Evolutionary conservation across 2,329 filamentous ascomycete genomes (phyloP).

Genomic region (Aspergillus sp.): DNA sequence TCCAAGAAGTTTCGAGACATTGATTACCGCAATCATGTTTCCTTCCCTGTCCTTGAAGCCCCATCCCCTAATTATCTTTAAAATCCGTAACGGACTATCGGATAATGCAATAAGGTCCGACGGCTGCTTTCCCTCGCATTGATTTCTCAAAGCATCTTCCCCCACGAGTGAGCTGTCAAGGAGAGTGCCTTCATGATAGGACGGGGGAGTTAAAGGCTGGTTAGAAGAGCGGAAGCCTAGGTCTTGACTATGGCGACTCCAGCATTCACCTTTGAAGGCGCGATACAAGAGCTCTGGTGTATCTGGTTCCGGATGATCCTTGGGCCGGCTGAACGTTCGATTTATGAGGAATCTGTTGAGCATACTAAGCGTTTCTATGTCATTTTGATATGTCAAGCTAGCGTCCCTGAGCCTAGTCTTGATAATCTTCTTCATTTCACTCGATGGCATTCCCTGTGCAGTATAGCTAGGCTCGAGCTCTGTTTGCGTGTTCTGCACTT

Average conservation of each 20-base stretch:
- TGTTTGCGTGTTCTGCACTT: background rate
- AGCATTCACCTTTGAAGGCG: background rate
- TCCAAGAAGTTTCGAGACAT: constrained; percentile 6
- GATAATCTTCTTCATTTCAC: background rate
- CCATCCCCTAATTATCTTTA: constrained; percentile 4
- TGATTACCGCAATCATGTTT: constrained; percentile 5
- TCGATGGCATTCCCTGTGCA: background rate
- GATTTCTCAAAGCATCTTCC: constrained; percentile 1
- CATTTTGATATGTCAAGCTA: background rate
- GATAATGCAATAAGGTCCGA: constrained; percentile 6
- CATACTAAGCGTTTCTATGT: background rate
- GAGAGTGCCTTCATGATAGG: constrained; percentile 3
- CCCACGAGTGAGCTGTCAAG: constrained; percentile 5
- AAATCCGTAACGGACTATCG: constrained; percentile 4
- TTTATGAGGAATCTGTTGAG: background rate
- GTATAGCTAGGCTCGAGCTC: background rate
- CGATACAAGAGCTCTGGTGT: background rate
- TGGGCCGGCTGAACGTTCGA: background rate
- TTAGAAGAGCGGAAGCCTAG: constrained; percentile 6
- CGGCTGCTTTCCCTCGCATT: constrained; percentile 3
- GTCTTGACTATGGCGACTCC: constrained; percentile 3
- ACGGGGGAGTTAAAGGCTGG: constrained; percentile 3
- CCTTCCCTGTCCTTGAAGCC: constrained; percentile 3
- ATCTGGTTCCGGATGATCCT: background rate
- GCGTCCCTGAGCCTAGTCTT: background rate